Evolutionary conservation across 257 asterid species (phyloP), one percentile per base, ranked within the genome.

Genomic region (Solanum dulcamara): DNA sequence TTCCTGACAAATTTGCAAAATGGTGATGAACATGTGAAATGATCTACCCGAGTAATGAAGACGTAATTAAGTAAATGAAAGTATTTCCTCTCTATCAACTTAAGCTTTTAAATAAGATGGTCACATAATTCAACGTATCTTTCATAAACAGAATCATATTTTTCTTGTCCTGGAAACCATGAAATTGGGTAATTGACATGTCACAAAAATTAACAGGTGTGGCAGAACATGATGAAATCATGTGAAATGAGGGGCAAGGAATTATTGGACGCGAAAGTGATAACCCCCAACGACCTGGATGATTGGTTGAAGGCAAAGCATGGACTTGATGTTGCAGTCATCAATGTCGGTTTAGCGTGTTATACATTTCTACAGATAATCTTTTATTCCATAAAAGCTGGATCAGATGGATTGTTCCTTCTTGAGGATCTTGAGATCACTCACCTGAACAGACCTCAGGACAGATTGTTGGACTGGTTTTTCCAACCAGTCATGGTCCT

Each of bases 391-490:
- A 96, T 95, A 38, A 88, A 86, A 86, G 81, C 90, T 37, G 97
- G 96, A 48, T 95, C 98, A 2, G 86, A 85, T 10, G 98, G 98
- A 81, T 81, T 94, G 11, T 48, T 95, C 72, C 94, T 96, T 59
- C 30, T 88, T 51, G 99, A 95, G 40, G 93, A 92, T 30, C 89
- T 94, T 9, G 98, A 96, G 85, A 92, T 96, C 44, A 96, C 92
- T 82, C 90, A 92, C 84, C 90, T 92, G 70, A 96, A 95, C 83
- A 88, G 97, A 80, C 99, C 99, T 7, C 98, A 92, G 48, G 97
- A 95, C 89, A 91, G 96, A 83, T 85, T 95, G 50, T 42, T 94
- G 88, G 99, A 96, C 87, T 95, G 98, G 98, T 95, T 96, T 86
- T 96, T 95, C 80, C 94, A 96, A 55, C 99, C 99, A 1, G 67